Evolutionary conservation across 768 basidiomycete species (phyloP).

Genomic region (Phylloporus sp.): DNA sequence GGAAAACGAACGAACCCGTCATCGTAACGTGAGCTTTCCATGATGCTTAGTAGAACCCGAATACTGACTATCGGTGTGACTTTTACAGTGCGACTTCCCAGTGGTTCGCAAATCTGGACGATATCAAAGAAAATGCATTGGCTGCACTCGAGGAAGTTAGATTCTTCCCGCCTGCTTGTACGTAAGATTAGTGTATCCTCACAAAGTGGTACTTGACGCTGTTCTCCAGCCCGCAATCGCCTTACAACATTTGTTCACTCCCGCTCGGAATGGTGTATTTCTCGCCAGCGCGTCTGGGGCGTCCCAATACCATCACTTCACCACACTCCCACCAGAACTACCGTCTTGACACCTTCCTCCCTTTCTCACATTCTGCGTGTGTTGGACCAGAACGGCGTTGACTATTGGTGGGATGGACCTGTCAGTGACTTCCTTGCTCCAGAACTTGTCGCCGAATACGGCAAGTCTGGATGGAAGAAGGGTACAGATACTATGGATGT

Average conservation of each 20-base stretch:
- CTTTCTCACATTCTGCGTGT: conserved; percentile 72
- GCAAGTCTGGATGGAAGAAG: conserved; percentile 55
- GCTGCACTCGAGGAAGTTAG: conserved; percentile 60
- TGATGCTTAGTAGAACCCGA: neutral
- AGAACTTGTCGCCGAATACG: conserved; percentile 44
- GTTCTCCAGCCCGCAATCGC: conserved; percentile 68
- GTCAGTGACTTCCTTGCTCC: conserved; percentile 77
- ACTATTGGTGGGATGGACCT: conserved; percentile 91
- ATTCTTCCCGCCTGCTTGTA: conserved; percentile 77
- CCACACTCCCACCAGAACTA: conserved; percentile 53
- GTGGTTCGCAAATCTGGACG: conserved; percentile 93
- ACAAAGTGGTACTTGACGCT: neutral
- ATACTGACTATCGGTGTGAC: neutral
- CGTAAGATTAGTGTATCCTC: conserved; percentile 21
- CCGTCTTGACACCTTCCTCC: conserved; percentile 58
- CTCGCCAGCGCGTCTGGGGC: conserved; percentile 95
- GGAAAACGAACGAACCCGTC: conserved; percentile 91
- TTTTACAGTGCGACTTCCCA: conserved; percentile 78
- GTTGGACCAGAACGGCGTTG: conserved; percentile 66
- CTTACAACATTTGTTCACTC: conserved; percentile 80
- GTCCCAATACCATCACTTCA: conserved; percentile 91
- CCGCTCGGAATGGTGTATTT: conserved; percentile 98
- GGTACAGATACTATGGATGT: conserved; percentile 97
- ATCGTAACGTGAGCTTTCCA: conserved; percentile 67
- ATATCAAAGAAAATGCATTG: conserved; percentile 74